Evolutionary conservation across 2,329 filamentous ascomycete species (phyloP).

Genomic region (Ploettnerulaceae sp.): DNA sequence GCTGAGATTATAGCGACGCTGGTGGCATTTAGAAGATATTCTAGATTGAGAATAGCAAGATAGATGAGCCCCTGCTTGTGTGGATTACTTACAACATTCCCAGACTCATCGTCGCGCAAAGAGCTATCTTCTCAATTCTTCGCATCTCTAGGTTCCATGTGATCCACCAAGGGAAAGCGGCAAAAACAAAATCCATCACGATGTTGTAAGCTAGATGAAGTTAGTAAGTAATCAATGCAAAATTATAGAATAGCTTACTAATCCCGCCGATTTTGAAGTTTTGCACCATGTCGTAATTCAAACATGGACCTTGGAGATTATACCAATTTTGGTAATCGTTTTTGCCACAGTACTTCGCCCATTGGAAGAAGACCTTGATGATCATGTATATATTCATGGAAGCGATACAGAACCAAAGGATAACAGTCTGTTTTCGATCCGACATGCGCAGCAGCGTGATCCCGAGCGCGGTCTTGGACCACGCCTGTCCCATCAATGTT

Average conservation of each 20-base stretch:
- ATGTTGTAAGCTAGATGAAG: conserved; percentile 44
- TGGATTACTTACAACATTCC: conserved; percentile 39
- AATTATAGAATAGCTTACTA: conserved; percentile 34
- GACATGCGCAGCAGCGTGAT: conserved; percentile 37
- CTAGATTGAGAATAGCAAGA: too few species aligned
- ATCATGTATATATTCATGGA: conserved; percentile 46
- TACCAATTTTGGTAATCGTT: conserved; percentile 43
- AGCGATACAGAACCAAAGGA: conserved; percentile 46
- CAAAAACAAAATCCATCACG: conserved; percentile 49
- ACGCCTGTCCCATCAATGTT: conserved; percentile 34
- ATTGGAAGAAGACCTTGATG: conserved; percentile 45
- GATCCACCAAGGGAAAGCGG: conserved; percentile 46
- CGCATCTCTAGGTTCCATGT: conserved; percentile 46
- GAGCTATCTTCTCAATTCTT: conserved; percentile 44
- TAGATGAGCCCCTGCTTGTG: too few species aligned
- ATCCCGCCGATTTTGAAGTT: conserved; percentile 48
- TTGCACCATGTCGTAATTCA: conserved; percentile 37
- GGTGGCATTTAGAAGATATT: not conserved
- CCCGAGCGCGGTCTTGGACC: conserved; percentile 39
- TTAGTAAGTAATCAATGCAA: conserved; percentile 11
- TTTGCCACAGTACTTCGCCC: conserved; percentile 43
- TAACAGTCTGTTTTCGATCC: conserved; percentile 39
- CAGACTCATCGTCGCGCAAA: conserved; percentile 47
- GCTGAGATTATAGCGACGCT: conserved; percentile 45
- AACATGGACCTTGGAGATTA: conserved; percentile 41